Base-by-base conservation (phyloP, 2,329 filamentous ascomycete genomes). In the Fusarium buharicum region DNA sequence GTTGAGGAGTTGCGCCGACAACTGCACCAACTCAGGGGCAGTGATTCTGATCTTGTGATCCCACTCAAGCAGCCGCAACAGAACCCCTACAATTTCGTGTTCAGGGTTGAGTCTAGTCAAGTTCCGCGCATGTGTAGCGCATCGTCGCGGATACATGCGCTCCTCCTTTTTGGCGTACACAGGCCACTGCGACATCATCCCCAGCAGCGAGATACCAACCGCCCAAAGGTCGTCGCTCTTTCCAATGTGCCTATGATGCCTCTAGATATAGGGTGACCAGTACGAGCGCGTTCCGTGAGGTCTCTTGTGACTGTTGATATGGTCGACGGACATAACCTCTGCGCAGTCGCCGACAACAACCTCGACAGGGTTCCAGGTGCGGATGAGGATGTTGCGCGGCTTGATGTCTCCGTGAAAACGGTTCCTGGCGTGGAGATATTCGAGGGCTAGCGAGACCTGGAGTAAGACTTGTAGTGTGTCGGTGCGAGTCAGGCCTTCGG, bases 211-310 rank as follows among this genome's bases (percentile, higher is more conserved):
- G 14, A 75, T 55, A 0, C 74, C 74, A 7, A 76, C 55, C 5
- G 74, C 74, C 74, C 74, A 76, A 5, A 75, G 64, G n/a, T 76
- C 74, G 33, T 76, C 74, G 7, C 61, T 64, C 12, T 59, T 56
- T 1, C 73, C 73, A 5, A 28, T 34, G 34, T 73, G 66, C 14
- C 51, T 41, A 6, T 51, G 36, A 10, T 50, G 14, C 16, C 49
- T 54, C 22, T 59, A 57, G n/a, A 74, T 68, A 39, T 74, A 59
- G 1, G 74, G 74, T 7, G 74, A 75, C 60, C 69, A 72, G 56
- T 68, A 76, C 1, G 60, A 37, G 22, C 50, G 48, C 4, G 73
- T 75, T n/a, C 73, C 73, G 3, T 59, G 55, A 0, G 65, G 60
- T 11, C 47, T 59, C 16, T 58, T 59, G 3, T 27, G 43, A 8